Base-by-base conservation (phyloP, 352 stramenopile genomes). In the Salisapilia sapeloensis region DNA sequence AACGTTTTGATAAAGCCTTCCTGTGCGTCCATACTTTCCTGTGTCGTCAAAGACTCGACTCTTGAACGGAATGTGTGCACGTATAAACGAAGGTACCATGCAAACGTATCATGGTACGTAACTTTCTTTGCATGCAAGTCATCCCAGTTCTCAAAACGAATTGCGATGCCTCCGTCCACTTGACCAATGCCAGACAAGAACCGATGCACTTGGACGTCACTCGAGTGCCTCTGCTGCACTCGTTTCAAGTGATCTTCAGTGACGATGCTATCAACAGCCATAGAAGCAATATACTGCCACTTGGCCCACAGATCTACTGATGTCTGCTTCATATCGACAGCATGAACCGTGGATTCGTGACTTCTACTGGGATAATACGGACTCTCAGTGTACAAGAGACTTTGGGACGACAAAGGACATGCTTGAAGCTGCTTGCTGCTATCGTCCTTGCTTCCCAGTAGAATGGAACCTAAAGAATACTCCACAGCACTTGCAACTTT, bases 81-180 rank as follows among this genome's bases (percentile, higher is more conserved):
- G 44, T 83, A 89, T 15, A 86, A 28, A 5, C 70, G 64, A 13
- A 89, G 45, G 39, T 67, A 89, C 70, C 70, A 89, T n/a, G 74
- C 67, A 13, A 81, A 53, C n/a, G 71, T 42, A 38, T 86, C 70
- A 42, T 77, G 47, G 41, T 89, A 86, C 8, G 39, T 56, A 18
- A 86, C 64, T 12, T 33, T 50, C 58, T 80, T 61, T 13, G 57
- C 40, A 24, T 57, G 74, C 4, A 29, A 26, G 0, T 50, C 35
- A 33, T 83, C 52, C n/a, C 57, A 56, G 25, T 84, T 85, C 33
- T 59, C 49, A 7, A 84, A 34, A 11, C 56, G 65, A 8, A 81
- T 60, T 4, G 74, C 69, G 17, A 90, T 46, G 22, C 76, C 76
- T 26, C 76, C 76, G 20, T 62, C 45, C 6, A 86, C 53, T 48